Percentiles rank a stretch among this genome's conserved stretches.
Conservation (phyloP, 306 rosid genomes). For the Prunus dulcis region DNA sequence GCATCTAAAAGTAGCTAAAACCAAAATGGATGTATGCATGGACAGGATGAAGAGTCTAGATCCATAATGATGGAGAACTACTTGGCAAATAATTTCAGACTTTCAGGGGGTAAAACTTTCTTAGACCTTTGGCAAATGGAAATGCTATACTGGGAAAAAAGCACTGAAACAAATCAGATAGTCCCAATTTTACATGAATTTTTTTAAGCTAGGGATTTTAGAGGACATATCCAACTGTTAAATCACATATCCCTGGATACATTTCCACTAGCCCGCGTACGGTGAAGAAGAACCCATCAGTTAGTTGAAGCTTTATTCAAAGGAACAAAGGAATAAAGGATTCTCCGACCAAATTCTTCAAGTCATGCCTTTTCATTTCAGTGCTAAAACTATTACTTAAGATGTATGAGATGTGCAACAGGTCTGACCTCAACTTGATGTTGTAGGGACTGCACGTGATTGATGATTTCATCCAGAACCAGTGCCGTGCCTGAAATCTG, state of each 20-base stretch:
- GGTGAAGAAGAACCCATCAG: conserved; percentile 11
- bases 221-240: background rate
- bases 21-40: background rate
- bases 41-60: background rate
- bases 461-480: conserved; percentile 96
- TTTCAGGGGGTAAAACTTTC: background rate
- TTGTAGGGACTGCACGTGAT: conserved; percentile 90
- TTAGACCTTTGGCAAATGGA: background rate
- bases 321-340: background rate
- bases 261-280: conserved; percentile 6
- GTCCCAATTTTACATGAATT: background rate
- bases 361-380: conserved; percentile 23
- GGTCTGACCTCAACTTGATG: conserved; percentile 92
- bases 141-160: background rate
- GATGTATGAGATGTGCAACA: conserved; percentile 24
- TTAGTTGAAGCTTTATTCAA: background rate
- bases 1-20: background rate
- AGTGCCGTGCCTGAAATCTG: conserved; percentile 93
- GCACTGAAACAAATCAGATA: background rate
- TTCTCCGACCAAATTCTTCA: conserved; percentile 4
- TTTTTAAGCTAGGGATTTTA: background rate
- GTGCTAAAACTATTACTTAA: conserved; percentile 27
- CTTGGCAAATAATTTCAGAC: background rate
- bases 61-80: background rate
- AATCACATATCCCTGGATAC: conserved; percentile 1